Base-by-base conservation (phyloP, 495 filamentous ascomycete genomes). In the Neurospora sp. region DNA sequence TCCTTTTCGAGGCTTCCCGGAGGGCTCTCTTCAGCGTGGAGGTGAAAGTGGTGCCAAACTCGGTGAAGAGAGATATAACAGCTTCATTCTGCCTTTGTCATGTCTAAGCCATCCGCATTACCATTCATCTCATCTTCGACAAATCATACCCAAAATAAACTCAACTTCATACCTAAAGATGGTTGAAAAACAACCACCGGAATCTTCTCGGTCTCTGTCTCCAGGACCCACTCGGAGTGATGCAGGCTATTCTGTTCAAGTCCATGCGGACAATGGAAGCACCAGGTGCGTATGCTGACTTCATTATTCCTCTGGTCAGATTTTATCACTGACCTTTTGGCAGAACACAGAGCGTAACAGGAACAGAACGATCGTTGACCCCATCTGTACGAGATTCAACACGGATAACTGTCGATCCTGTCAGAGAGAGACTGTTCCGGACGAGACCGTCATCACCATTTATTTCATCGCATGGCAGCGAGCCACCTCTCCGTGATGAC, bases 221-320 rank as follows among this genome's bases (percentile, higher is more conserved):
- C 75, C 74, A 8, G 76, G 74, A 8, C 54, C 72, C n/a, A 41
- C 69, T 20, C 73, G 42, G 9, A 78, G 79, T 60, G 80, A 80
- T 35, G 74, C 75, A 37, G 76, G 77, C 39, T 77, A 76, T n/a
- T 80, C 79, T 39, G 72, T 78, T n/a, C 77, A 80, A 31, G 76
- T 76, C 38, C 74, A 79, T 23, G 11, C 77, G 16, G 79, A 80
- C 70, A 60, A 62, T n/a, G 54, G 31, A 39, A 80, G 78, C 39
- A 73, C 75, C 35, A 77, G 78, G 80, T 80, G 40, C 20, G 74
- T n/a, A 69, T 31, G 66, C 27, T 11, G 16, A 14, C 70, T 31
- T 14, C 23, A 14, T 27, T 66, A 18, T 35, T 23, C 54, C 12
- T 66, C 12, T 35, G 4, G 18, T 16, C 8, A n/a, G 9, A 20